phyloP scores from a whole-genome alignment of 129 eudicot species.

The Artemisia tridentata region DNA sequence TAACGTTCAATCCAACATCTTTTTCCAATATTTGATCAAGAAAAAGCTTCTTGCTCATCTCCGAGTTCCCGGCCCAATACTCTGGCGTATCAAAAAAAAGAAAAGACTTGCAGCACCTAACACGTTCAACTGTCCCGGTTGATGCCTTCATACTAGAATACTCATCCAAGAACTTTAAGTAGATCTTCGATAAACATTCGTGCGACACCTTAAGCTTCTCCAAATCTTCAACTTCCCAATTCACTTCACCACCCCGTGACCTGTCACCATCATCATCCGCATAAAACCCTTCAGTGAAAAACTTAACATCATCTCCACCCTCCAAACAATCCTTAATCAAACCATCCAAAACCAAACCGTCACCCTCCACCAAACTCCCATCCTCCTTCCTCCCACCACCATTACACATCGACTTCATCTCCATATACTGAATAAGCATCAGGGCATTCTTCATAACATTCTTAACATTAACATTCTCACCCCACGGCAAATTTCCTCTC shows the following conservation, averaged over 20 bases:
- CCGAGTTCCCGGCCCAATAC: constrained; percentile 70
- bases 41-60: constrained; percentile 55
- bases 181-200: constrained; percentile 46
- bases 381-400: constrained; percentile 12
- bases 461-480: constrained; percentile 65
- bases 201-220: constrained; percentile 45
- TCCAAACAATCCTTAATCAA: constrained; percentile 44
- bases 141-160: no score
- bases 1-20: constrained; percentile 61
- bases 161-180: constrained; percentile 42
- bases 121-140: no score
- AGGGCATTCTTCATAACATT: constrained; percentile 70
- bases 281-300: no score
- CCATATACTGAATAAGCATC: constrained; percentile 69
- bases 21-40: constrained; percentile 53
- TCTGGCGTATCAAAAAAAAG: no score
- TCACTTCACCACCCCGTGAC: no score
- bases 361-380: constrained; percentile 17
- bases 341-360: constrained; percentile 36
- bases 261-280: no score
- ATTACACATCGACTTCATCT: constrained; percentile 60
- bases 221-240: constrained; percentile 29
- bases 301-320: no score
- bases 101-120: no score
- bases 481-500: constrained; percentile 61